Conservation (phyloP, 306 rosid species). For the Trifolium fragiferum region DNA sequence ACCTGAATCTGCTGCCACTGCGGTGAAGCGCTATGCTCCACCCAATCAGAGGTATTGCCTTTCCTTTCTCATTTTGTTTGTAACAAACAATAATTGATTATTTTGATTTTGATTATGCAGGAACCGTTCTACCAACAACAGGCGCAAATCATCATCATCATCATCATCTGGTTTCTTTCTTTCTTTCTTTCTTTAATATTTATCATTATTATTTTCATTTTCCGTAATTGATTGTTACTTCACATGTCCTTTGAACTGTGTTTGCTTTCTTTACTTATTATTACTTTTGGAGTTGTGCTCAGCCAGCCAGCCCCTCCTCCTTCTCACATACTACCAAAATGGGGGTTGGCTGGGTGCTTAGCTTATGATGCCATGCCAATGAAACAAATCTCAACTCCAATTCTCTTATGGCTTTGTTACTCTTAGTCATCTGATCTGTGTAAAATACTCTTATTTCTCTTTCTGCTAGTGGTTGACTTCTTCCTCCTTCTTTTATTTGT, state of each 20-base stretch:
- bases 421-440: neutral
- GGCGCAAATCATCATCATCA: slow-evolving; percentile 61
- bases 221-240: no score
- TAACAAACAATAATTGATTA: no score
- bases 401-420: neutral
- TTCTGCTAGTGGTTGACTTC: neutral
- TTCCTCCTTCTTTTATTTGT: neutral
- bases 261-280: no score
- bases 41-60: slow-evolving; percentile 64
- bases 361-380: no score
- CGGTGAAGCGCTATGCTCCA: slow-evolving; percentile 71
- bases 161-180: slow-evolving; percentile 54
- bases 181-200: neutral
- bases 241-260: no score
- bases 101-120: slow-evolving; percentile 42
- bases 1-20: slow-evolving; percentile 45
- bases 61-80: no score
- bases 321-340: no score
- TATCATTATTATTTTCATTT: neutral
- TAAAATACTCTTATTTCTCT: neutral
- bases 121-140: slow-evolving; percentile 60
- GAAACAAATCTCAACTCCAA: no score
- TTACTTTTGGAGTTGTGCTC: no score
- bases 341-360: no score
- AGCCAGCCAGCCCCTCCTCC: no score